phyloP scores from a whole-genome alignment of 495 filamentous ascomycete species.

The Apodospora peruviana region DNA sequence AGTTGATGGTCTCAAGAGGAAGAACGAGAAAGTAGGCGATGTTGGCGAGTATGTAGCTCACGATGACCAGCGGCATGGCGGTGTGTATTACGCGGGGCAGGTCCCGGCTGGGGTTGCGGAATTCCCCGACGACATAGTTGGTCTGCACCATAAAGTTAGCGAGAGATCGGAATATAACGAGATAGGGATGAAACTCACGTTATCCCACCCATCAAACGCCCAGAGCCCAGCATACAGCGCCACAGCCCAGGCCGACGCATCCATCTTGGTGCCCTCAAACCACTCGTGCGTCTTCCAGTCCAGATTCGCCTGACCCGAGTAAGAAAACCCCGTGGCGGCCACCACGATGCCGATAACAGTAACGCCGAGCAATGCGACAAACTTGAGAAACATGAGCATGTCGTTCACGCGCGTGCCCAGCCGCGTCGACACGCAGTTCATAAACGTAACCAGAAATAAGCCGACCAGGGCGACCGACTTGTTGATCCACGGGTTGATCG shows the following conservation, averaged over 20 bases:
- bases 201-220: conserved; percentile 99
- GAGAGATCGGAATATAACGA: not conserved
- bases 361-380: conserved; percentile 80
- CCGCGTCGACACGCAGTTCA: conserved; percentile 89
- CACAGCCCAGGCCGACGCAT: conserved; percentile 78
- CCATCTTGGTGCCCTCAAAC: conserved; percentile 82
- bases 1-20: conserved; percentile 72
- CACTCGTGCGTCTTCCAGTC: conserved; percentile 86
- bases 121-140: conserved; percentile 96
- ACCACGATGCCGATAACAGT: conserved; percentile 88
- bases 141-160: conserved; percentile 49
- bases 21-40: conserved; percentile 91
- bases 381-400: conserved; percentile 94
- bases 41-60: conserved; percentile 86
- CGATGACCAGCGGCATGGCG: conserved; percentile 90
- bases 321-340: conserved; percentile 76
- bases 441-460: conserved; percentile 65
- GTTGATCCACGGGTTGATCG: conserved; percentile 77
- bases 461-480: conserved; percentile 81
- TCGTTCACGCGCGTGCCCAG: conserved; percentile 81
- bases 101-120: conserved; percentile 83
- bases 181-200: conserved; percentile 53
- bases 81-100: conserved; percentile 94
- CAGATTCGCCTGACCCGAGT: conserved; percentile 63
- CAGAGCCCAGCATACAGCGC: conserved; percentile 93